Evolutionary conservation across 441 rosid genomes (phyloP), one percentile per base, ranked within the genome.

Genomic region (Adansonia rubrostipa): DNA sequence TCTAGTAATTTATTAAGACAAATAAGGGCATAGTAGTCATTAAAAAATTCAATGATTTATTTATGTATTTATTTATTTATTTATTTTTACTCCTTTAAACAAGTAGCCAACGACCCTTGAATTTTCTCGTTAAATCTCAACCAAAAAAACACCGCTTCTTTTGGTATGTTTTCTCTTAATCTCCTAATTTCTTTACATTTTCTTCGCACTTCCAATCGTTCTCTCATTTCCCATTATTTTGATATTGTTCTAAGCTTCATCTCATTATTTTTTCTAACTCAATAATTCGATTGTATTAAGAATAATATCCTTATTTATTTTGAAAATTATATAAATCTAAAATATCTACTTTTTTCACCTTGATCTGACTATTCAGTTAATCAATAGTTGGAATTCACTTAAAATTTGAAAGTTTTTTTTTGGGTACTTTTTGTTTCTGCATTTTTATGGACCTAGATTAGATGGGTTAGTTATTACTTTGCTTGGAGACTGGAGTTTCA

Each of bases 1-100:
- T 24, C 1, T 24, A 24, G 28, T 24, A 24, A 24, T 24, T 57
- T 47, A 19, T 0, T 0, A 47, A 69, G 19, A 69, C n/a, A 20
- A 69, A 48, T 68, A 22, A 69, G 73, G 73, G 57, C 3, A 69
- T 10, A 69, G 40, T 69, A 9, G 73, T 69, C 57, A 47, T 69
- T 45, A 4, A 1, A 6, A 3, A 67, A 44, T 45, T 40, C n/a
- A 44, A 67, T 17, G 28, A 24, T 24, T 24, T 24, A 24, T 24
- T 24, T 24, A 24, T 24, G 28, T 24, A 24, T 24, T 24, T 24
- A 24, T 24, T 0, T 67, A 10, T 61, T 61, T 20, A 9, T 0
- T 9, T 44, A 3, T 66, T 44, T 8, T 6, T 0, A 10, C 56
- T 71, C n/a, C 4, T n/a, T 53, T n/a, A 33, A 33, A 53, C 28